Evolutionary conservation across 192 early-diverging fungal species (phyloP), one percentile per base, ranked within the genome.

Genomic region (Backusella morwellensis): DNA sequence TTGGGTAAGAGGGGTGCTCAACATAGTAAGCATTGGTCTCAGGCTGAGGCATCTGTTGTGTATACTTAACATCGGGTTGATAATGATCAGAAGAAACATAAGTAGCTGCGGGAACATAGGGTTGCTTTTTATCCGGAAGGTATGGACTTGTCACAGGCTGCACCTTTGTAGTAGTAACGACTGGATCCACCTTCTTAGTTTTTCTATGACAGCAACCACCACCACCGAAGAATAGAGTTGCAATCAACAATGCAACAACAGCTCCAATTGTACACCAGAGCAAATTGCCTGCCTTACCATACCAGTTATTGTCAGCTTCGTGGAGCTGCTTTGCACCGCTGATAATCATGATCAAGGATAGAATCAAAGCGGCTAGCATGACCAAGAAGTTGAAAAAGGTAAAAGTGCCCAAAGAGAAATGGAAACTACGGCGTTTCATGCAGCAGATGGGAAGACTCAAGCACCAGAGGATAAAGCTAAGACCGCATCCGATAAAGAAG

Each of bases 391-490:
- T 66, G 35, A 77, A 72, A 6, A 70, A 52, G 21, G 56, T 36
- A 29, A 72, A 36, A 0, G 54, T 67, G 3, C 70, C 50, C 56
- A 77, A 32, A 3, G 76, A 70, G 44, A 35, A 36, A 15, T 70
- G 56, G 19, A 77, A 42, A 12, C 26, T 40, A 40, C 68, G 69
- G 15, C 59, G 76, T 11, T 52, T 34, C 4, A 72, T 0, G 17
- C 1, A 77, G 8, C 36, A 44, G 8, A 77, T 19, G 6, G 76
- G 70, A 2, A 77, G 5, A 66, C 76, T 77, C 0, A 72, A 17
- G 12, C 72, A n/a, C 76, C 76, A 77, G 26, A 77, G 29, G 3
- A 77, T 35, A 41, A 77, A 72, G 36, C 54, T 66, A 8, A 77
- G n/a, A 67, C 76, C 69, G 21, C 71, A 40, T 23, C 70, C 44